Base-by-base conservation (phyloP, 2,329 filamentous ascomycete genomes). In the Clonostachys solani region DNA sequence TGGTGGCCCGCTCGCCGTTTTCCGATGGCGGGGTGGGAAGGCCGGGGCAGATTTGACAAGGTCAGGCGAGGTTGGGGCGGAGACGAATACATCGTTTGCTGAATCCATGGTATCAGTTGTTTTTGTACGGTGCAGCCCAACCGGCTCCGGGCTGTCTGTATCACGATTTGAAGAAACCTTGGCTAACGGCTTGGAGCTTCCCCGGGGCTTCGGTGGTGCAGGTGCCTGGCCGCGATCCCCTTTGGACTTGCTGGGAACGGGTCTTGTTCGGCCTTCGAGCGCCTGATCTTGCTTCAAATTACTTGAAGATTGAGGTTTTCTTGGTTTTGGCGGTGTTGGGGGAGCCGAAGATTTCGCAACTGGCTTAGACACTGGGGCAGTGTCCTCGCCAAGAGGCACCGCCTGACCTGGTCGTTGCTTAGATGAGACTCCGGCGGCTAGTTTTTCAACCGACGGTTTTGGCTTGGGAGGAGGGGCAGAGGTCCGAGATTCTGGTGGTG, bases 151-250 rank as follows among this genome's bases (percentile, higher is more conserved):
- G 47, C 36, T 38, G 47, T 40, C 15, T 8, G n/a, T 13, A 42
- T 42, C 19, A 16, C 8, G 47, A 49, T 16, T 33, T 40, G 23
- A 29, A 33, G 36, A 18, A 12, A n/a, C 13, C 10, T 37, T 37
- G n/a, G 34, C 8, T 12, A 36, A 52, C 51, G 34, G 49, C 54
- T 29, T 58, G 16, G 52, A 54, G 33, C 56, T 55, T 3, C 60
- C 61, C 3, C 65, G 55, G 10, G 64, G 64, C 40, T 67, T 59
- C 3, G 67, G 67, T 2, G 67, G 67, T 15, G 65, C 63, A 2
- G 71, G 68, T 13, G 68, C 60, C 13, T 61, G 57, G 33, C 34
- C n/a, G 15, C 33, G 15, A 12, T 36, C 29, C 5, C 19, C 33
- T 16, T 45, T 19, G 43, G 43, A 3, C 43, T 36, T 12, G 43